Base-by-base conservation (phyloP, 768 basidiomycete species). In the Phaeotremella skinneri region DNA sequence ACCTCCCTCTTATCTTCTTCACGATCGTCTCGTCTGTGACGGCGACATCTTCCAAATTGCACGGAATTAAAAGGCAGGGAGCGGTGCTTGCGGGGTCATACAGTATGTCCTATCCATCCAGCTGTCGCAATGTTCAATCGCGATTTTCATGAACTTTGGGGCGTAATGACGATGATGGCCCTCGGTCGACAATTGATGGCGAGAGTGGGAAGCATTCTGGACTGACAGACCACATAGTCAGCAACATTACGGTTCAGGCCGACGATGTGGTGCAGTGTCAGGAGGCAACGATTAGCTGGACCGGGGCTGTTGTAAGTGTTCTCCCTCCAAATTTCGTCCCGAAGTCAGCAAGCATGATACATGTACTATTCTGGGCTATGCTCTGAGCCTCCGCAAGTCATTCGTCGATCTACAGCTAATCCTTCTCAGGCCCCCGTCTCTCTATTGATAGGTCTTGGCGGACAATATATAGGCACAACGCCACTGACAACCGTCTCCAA, bases 361-460 rank as follows among this genome's bases (percentile, higher is more conserved):
- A n/a, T 9, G 37, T 39, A n/a, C n/a, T 39, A n/a, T 14, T 11
- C 43, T 45, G 21, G 23, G 14, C 32, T 20, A 26, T 48, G n/a
- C n/a, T n/a, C n/a, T n/a, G n/a, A n/a, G n/a, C 6, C 27, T 17
- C n/a, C 2, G n/a, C 11, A 32, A 23, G 6, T 25, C 48, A 3
- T 26, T 16, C 52, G 11, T 13, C 50, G 17, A 6, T 51, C 55
- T 29, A 56, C 17, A 9, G 20, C 23, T 23, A 37, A 57, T 29
- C 41, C 30, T 17, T 11, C 43, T 9, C 58, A 68, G 66, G 58
- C 63, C 30, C 66, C 69, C 7, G 72, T 72, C 29, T 49, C 59
- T 16, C 62, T 76, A 14, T 32, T 52, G 37, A 74, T 76, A 23
- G 72, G 67, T 21, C 53, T 62, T 9, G 75, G 75, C 9, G 75